Evolutionary conservation across 2,329 filamentous ascomycete genomes (phyloP).

Genomic region (Talaromyces rugulosus): DNA sequence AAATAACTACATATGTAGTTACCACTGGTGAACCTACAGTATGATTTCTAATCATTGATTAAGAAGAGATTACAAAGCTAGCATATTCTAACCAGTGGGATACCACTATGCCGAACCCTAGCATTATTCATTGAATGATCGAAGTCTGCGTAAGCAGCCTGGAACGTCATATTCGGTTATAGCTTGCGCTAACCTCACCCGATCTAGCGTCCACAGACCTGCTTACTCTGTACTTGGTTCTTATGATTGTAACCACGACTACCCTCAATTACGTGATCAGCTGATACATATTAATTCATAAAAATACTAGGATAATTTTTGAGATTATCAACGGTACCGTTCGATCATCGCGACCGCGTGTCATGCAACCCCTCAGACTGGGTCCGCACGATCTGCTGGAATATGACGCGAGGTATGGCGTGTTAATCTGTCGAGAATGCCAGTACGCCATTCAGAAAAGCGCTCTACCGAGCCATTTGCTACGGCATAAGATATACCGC

Average conservation of each 20-base stretch:
- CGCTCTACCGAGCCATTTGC: slow-evolving; percentile 5
- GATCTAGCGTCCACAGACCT: neutral
- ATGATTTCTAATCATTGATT: neutral
- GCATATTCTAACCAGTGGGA: neutral
- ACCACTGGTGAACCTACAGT: neutral
- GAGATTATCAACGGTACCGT: neutral
- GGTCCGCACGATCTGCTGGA: neutral
- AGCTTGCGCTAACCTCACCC: neutral
- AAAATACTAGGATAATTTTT: neutral
- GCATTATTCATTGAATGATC: neutral
- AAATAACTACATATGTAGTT: neutral
- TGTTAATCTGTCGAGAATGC: slow-evolving; percentile 10
- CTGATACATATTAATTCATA: neutral
- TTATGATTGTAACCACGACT: neutral
- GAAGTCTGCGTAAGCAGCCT: neutral
- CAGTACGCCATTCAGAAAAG: slow-evolving; percentile 11
- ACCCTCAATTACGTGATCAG: neutral
- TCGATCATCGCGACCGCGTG: neutral
- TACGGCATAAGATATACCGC: slow-evolving; percentile 11
- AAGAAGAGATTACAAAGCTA: neutral
- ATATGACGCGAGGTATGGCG: slow-evolving; percentile 1
- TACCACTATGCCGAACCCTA: neutral
- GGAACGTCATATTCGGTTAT: neutral
- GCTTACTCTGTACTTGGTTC: too few species aligned
- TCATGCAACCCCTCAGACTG: neutral